phyloP scores from a whole-genome alignment of 495 filamentous ascomycete genomes.

The Neurospora tetrasperma region DNA sequence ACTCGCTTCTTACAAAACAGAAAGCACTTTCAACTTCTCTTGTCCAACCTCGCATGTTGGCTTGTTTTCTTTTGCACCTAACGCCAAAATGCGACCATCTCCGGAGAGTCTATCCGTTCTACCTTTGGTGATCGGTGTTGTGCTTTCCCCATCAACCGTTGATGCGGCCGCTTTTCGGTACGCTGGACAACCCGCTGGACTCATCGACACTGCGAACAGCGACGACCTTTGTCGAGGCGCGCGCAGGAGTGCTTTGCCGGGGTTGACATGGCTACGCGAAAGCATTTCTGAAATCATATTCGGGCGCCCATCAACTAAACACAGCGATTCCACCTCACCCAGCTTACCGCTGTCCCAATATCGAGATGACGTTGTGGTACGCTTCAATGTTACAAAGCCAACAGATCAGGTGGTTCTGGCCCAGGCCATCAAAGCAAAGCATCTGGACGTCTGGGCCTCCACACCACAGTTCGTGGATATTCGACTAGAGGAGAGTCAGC shows the following conservation, averaged over 20 bases:
- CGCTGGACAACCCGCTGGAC: slow-evolving; percentile 2
- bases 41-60: background rate
- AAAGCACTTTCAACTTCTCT: background rate
- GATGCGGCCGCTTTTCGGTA: slow-evolving; percentile 11
- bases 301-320: slow-evolving; percentile 32
- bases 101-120: slow-evolving; percentile 4
- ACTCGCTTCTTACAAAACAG: background rate
- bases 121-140: slow-evolving; percentile 12
- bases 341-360: slow-evolving; percentile 54
- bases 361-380: slow-evolving; percentile 71
- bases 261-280: slow-evolving; percentile 51
- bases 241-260: slow-evolving; percentile 20
- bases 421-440: slow-evolving; percentile 61
- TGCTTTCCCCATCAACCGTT: slow-evolving; percentile 15
- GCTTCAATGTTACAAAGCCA: slow-evolving; percentile 66
- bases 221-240: background rate
- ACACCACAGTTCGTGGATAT: slow-evolving; percentile 81
- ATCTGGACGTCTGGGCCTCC: slow-evolving; percentile 86
- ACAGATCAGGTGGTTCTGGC: slow-evolving; percentile 65
- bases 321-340: slow-evolving; percentile 9
- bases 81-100: slow-evolving; percentile 21
- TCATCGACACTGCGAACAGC: background rate
- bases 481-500: slow-evolving; percentile 63
- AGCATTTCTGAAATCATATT: slow-evolving; percentile 55
- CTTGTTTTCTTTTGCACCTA: background rate